A percentile compares a stretch with the other conserved stretches of the same genome.
phyloP scores from a whole-genome alignment of 1,284 basidiomycete genomes.

The Amylostereum areolatum region DNA sequence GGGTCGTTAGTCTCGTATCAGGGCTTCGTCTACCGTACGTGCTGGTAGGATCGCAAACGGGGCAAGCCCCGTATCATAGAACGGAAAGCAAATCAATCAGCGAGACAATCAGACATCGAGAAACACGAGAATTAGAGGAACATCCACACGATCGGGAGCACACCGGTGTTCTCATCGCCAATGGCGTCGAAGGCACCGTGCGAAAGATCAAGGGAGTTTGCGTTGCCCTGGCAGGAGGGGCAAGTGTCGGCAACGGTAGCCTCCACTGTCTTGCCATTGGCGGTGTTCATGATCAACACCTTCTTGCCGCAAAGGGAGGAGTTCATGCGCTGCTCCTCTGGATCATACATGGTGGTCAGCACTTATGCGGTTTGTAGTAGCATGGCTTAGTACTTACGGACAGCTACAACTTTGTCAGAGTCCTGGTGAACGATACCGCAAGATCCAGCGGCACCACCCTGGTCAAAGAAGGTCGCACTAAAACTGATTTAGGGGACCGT shows the following conservation, averaged over 20 bases:
- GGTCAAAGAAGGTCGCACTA: constrained; percentile 70
- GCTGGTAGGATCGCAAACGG: constrained; percentile 2
- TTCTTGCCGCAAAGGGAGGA: constrained; percentile 62
- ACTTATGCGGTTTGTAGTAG: background rate
- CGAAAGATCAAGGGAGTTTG: constrained; percentile 78
- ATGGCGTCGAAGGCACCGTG: constrained; percentile 65
- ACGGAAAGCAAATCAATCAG: constrained; percentile 5
- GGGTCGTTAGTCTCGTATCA: constrained; percentile 31
- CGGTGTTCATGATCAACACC: constrained; percentile 58
- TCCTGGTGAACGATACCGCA: constrained; percentile 70
- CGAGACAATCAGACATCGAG: background rate
- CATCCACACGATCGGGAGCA: constrained; percentile 5
- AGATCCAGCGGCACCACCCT: constrained; percentile 64
- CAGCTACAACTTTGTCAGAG: constrained; percentile 63
- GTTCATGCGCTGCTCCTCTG: constrained; percentile 10
- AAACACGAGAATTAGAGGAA: constrained; percentile 4
- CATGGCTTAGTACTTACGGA: constrained; percentile 35
- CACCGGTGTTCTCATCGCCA: constrained; percentile 22
- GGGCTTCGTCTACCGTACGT: constrained; percentile 8
- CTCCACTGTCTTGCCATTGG: constrained; percentile 50
- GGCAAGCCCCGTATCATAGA: constrained; percentile 13
- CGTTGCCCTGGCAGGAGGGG: constrained; percentile 63
- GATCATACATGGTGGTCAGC: background rate
- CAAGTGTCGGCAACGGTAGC: constrained; percentile 77
- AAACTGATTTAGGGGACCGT: constrained; percentile 14